A percentile compares a stretch with the other conserved stretches of the same genome.
Evolutionary conservation across 2,329 filamentous ascomycete genomes (phyloP).

Genomic region (Myriosclerotinia duriaeana): DNA sequence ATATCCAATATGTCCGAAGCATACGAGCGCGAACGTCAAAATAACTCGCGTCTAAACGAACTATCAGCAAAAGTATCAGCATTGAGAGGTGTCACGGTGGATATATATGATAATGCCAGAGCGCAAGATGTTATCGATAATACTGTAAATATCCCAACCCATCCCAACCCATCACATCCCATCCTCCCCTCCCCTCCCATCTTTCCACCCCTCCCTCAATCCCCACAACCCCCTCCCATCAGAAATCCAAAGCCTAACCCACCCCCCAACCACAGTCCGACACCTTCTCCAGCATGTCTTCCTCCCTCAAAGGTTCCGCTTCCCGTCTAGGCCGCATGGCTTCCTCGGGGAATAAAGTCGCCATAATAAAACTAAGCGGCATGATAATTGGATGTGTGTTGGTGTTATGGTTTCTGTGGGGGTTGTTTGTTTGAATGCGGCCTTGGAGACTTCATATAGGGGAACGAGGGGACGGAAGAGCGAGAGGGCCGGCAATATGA

Average conservation of each 20-base stretch:
- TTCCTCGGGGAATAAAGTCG: conserved; percentile 82
- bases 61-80: conserved; percentile 88
- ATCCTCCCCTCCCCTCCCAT: neutral
- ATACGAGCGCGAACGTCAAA: conserved; percentile 82
- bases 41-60: conserved; percentile 90
- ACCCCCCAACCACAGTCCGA: conserved; percentile 59
- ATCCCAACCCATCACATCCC: too few species aligned
- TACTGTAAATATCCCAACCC: conserved; percentile 58
- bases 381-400: conserved; percentile 75
- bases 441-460: neutral
- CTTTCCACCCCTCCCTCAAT: neutral
- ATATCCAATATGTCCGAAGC: conserved; percentile 65
- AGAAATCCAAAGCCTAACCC: too few species aligned
- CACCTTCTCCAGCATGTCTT: conserved; percentile 85
- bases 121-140: conserved; percentile 85
- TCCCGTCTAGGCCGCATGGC: conserved; percentile 86
- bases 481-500: neutral
- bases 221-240: neutral
- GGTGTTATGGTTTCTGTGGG: conserved; percentile 62
- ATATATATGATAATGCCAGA: conserved; percentile 96
- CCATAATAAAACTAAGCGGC: conserved; percentile 83
- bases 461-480: too few species aligned
- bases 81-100: conserved; percentile 87
- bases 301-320: conserved; percentile 80
- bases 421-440: conserved; percentile 35